Evolutionary conservation across 116 monocot genomes (phyloP).

Genomic region (Posidonia oceanica): DNA sequence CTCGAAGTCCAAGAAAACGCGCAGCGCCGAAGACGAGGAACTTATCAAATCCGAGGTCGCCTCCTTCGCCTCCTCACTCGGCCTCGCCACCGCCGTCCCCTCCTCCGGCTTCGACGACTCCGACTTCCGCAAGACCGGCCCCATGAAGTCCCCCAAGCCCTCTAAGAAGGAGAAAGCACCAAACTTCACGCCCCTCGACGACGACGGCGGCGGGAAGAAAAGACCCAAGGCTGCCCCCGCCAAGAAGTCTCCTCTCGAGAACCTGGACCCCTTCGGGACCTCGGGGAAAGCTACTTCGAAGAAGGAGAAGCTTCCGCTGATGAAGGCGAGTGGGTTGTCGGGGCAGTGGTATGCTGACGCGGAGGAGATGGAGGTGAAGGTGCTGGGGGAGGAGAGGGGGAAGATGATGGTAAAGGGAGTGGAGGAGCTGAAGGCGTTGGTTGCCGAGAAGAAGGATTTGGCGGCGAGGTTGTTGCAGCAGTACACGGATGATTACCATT

Average conservation of each 20-base stretch:
- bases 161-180: not conserved
- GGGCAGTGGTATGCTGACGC: slow-evolving; percentile 10
- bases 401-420: not conserved
- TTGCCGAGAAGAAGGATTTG: slow-evolving; percentile 6
- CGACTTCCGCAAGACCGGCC: slow-evolving; percentile 65
- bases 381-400: not conserved
- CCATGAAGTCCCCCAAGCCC: slow-evolving; percentile 24
- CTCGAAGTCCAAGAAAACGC: slow-evolving; percentile 1
- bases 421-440: slow-evolving; percentile 4
- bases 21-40: slow-evolving; percentile 27
- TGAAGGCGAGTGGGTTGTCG: slow-evolving; percentile 22
- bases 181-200: not conserved
- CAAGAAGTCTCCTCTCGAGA: slow-evolving; percentile 19
- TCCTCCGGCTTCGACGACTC: slow-evolving; percentile 75
- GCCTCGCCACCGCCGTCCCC: slow-evolving; percentile 29
- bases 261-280: slow-evolving; percentile 12
- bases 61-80: slow-evolving; percentile 79
- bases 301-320: slow-evolving; percentile 28
- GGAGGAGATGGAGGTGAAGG: slow-evolving; percentile 6
- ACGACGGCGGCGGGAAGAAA: not conserved
- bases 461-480: slow-evolving; percentile 22
- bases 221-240: not conserved
- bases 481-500: slow-evolving; percentile 50
- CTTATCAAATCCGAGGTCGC: slow-evolving; percentile 60
- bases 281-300: not conserved